phyloP scores from a whole-genome alignment of 495 filamentous ascomycete species.

The Aspergillus indologenus region DNA sequence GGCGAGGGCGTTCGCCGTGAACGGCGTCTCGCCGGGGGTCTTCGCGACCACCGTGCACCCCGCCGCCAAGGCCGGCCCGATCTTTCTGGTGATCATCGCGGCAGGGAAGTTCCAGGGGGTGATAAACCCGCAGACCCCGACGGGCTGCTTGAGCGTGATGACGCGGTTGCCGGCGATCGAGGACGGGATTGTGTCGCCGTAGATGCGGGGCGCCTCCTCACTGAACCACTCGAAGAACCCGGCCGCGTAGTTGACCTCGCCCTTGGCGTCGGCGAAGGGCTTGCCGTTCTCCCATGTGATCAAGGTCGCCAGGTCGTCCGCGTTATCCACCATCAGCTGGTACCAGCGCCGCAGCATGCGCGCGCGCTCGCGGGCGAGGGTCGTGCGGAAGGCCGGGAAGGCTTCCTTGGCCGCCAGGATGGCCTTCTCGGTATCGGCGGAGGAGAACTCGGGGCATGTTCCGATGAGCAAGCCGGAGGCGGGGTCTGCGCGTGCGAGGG shows the following conservation, averaged over 20 bases:
- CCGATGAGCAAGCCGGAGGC: constrained; percentile 76
- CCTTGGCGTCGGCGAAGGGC: constrained; percentile 65
- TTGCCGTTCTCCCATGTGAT: constrained; percentile 87
- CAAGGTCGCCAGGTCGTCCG: constrained; percentile 81
- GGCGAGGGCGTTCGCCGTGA: constrained; percentile 76
- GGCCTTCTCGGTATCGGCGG: constrained; percentile 70
- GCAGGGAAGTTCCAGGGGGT: constrained; percentile 97
- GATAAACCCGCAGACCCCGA: constrained; percentile 92
- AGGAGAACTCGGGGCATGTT: constrained; percentile 76
- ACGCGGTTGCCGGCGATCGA: constrained; percentile 69
- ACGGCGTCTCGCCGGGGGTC: constrained; percentile 81
- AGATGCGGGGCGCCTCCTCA: constrained; percentile 67
- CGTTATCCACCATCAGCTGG: constrained; percentile 81
- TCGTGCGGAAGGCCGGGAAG: constrained; percentile 70
- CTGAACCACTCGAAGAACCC: constrained; percentile 77
- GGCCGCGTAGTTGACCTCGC: constrained; percentile 69
- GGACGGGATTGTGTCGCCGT: constrained; percentile 74
- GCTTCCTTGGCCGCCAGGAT: constrained; percentile 74
- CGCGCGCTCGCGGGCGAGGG: constrained; percentile 75
- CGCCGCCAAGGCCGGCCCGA: constrained; percentile 78
- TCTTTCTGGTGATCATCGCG: constrained; percentile 89
- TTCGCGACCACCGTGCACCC: constrained; percentile 86
- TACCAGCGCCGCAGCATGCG: constrained; percentile 87
- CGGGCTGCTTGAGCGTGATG: constrained; percentile 76
- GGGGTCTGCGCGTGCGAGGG: constrained; percentile 59